phyloP scores from a whole-genome alignment of 148 eudicot species.

The Rheum nobile region DNA sequence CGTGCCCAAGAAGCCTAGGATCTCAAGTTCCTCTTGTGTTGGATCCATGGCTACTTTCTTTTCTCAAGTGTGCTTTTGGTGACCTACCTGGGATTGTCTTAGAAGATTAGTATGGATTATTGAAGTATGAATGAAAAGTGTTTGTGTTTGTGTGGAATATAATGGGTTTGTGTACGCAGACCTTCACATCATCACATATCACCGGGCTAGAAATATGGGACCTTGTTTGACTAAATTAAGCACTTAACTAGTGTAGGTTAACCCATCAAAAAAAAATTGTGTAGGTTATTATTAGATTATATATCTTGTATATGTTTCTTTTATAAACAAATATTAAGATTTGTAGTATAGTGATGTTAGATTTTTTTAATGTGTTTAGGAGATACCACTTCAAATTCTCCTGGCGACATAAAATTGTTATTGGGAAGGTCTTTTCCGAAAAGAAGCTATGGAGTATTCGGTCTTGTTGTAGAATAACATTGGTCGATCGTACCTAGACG shows the following conservation, averaged over 20 bases:
- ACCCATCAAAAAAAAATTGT: too few relatives aligned
- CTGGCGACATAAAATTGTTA: too few relatives aligned
- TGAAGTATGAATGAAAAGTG: background rate
- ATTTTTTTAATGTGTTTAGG: too few relatives aligned
- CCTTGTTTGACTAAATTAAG: background rate
- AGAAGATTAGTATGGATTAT: background rate
- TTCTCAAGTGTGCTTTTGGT: background rate
- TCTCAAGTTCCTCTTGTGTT: constrained; percentile 35
- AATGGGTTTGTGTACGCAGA: background rate
- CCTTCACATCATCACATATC: background rate
- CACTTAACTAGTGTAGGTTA: background rate
- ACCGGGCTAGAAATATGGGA: background rate
- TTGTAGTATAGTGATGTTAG: too few relatives aligned
- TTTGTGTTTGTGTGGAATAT: background rate
- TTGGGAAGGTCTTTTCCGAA: too few relatives aligned
- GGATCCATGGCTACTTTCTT: constrained; percentile 16
- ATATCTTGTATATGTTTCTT: background rate
- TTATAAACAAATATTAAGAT: too few relatives aligned
- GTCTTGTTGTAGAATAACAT: too few relatives aligned
- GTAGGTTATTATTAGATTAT: background rate
- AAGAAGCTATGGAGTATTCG: too few relatives aligned
- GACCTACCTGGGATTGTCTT: background rate
- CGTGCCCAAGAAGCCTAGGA: constrained; percentile 34
- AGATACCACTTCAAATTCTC: too few relatives aligned
- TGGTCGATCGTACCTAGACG: too few relatives aligned